These are phyloP conservation scores for Lactarius akahatsu DNA, from an alignment of 768 basidiomycete species.

Conservation along the genomic window DNA sequence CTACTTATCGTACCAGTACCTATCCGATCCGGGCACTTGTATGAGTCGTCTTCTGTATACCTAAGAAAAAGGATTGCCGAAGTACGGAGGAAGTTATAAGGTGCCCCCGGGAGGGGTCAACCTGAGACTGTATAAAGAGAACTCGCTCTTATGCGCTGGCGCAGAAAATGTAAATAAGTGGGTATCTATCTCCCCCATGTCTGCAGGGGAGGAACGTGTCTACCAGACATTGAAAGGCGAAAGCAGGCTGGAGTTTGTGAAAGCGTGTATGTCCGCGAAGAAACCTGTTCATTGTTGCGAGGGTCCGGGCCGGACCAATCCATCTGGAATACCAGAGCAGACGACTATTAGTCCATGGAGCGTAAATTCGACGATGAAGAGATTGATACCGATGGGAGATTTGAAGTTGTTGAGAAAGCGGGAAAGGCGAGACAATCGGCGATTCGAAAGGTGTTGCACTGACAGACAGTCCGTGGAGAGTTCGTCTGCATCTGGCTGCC, in stretches of 20 bases:
- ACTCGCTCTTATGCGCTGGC: not conserved
- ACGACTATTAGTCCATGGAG: not conserved
- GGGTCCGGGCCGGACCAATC: not conserved
- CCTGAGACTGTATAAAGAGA: not conserved
- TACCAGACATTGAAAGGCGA: not conserved
- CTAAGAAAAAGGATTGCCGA: not conserved
- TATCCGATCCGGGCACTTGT: not conserved
- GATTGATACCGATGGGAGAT: conserved; percentile 12
- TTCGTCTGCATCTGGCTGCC: not conserved
- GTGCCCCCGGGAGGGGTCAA: not conserved
- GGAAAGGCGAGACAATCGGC: not conserved
- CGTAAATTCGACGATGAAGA: too few species aligned
- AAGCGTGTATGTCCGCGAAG: not conserved
- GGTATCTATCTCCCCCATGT: not conserved
- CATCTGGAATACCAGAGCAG: not conserved
- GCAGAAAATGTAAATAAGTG: not conserved
- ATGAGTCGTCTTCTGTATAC: not conserved
- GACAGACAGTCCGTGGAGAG: not conserved
- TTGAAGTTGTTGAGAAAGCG: conserved; percentile 2
- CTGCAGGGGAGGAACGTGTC: not conserved
- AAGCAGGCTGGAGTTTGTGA: not conserved
- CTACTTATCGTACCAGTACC: not conserved
- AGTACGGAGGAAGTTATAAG: not conserved
- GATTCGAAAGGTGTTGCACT: not conserved
- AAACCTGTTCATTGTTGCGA: not conserved